Evolutionary conservation across 768 basidiomycete species (phyloP), one percentile per base, ranked within the genome.

Genomic region (Phanerochaete carnosa): DNA sequence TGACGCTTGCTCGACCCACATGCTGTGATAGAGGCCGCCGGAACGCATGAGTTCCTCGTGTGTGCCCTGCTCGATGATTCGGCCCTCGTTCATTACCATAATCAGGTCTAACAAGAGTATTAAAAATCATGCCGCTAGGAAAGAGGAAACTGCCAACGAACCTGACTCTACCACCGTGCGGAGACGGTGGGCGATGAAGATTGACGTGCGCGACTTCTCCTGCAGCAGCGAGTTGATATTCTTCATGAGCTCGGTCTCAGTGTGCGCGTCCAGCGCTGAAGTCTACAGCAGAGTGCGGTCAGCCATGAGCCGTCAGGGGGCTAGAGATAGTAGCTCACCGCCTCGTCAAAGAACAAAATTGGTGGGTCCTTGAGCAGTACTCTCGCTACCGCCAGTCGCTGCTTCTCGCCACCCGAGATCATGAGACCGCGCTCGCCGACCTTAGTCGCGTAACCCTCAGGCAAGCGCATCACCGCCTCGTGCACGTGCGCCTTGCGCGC

Each of bases 381-480:
- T 26, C 97, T 79, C 25, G 97, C 97, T 19, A 99, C 92, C 2
- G 97, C 97, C 66, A 99, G 74, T 54, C 97, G 76, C 78, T 99
- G 97, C 75, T 99, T 99, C 81, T 99, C 97, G 1, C 97, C 97
- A 0, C 97, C 97, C 37, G 93, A 95, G 51, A 99, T 93, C 97
- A 99, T 99, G 70, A 98, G 72, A 4, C 97, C 97, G 43, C 97
- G 77, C 75, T 99, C 97, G 0, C 97, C 97, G 25, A 99, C 97
- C 68, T 89, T 89, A 1, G 97, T 98, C 43, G 75, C 68, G 72
- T 97, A 99, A 59, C 88, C 87, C 5, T 95, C 92, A 0, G 95
- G 95, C 33, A 99, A 75, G 35, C 83, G 79, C 76, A 82, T 76
- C 58, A 99, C 83, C 2, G 92, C 87, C 15, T 88, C 77, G 66